phyloP scores from a whole-genome alignment of 495 filamentous ascomycete genomes.

The Tuber aestivum region DNA sequence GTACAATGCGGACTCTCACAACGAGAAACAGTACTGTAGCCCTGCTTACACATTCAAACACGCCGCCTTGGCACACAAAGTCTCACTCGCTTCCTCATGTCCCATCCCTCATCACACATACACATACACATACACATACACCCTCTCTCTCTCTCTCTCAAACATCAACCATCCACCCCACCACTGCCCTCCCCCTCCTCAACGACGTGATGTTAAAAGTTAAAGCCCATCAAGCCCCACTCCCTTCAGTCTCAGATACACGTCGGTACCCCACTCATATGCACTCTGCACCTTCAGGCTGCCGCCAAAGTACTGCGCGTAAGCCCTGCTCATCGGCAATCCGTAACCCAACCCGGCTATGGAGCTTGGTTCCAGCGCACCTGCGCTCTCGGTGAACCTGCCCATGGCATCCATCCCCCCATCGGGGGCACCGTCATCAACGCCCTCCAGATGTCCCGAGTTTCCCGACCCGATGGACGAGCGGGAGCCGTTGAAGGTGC shows the following conservation, averaged over 20 bases:
- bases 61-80: background rate
- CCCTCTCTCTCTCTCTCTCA: background rate
- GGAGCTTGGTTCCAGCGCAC: conserved; percentile 45
- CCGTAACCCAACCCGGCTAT: conserved; percentile 94
- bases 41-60: background rate
- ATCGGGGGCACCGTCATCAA: conserved; percentile 49
- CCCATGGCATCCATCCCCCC: conserved; percentile 28
- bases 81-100: background rate
- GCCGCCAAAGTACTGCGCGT: conserved; percentile 97
- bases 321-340: conserved; percentile 81
- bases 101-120: no score
- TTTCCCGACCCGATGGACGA: conserved; percentile 15
- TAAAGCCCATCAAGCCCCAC: conserved; percentile 59
- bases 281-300: conserved; percentile 91
- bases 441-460: conserved; percentile 42
- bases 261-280: conserved; percentile 89
- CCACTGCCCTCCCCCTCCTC: conserved; percentile 17
- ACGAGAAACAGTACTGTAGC: background rate
- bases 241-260: conserved; percentile 75
- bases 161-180: background rate
- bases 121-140: no score
- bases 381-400: conserved; percentile 45
- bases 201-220: background rate
- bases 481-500: conserved; percentile 70
- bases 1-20: background rate